Conservation (phyloP, 2,329 filamentous ascomycete species). For the Oidium heveae region DNA sequence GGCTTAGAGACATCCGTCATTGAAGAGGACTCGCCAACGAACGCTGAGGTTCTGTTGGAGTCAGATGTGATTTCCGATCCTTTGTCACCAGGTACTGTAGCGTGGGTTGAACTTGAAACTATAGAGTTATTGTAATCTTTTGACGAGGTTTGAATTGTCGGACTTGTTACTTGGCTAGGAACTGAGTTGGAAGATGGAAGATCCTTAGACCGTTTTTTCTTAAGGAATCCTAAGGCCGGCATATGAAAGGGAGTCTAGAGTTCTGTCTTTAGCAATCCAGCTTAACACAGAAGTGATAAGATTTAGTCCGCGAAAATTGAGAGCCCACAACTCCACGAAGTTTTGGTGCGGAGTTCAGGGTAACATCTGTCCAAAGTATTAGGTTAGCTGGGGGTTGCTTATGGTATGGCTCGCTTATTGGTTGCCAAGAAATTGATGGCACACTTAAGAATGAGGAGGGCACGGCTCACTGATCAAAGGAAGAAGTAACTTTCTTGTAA, state of each 20-base stretch:
- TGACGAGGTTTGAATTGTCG: slow-evolving; percentile 31
- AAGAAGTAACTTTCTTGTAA: too few species aligned
- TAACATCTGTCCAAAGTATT: neutral
- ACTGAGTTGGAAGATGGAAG: slow-evolving; percentile 41
- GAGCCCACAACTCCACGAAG: too few species aligned
- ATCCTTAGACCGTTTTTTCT: slow-evolving; percentile 83
- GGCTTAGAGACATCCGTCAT: slow-evolving; percentile 13
- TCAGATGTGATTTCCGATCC: slow-evolving; percentile 3
- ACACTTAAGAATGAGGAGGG: too few species aligned
- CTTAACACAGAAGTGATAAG: too few species aligned
- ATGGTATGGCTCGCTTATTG: too few species aligned
- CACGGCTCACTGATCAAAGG: too few species aligned
- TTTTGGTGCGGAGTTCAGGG: neutral
- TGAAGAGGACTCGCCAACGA: slow-evolving; percentile 11
- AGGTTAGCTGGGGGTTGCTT: too few species aligned
- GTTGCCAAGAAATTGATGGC: too few species aligned
- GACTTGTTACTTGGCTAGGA: slow-evolving; percentile 37
- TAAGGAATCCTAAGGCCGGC: slow-evolving; percentile 88
- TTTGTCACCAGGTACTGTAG: slow-evolving; percentile 11
- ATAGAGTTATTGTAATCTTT: slow-evolving; percentile 20
- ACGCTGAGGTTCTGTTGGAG: slow-evolving; percentile 9
- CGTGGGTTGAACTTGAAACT: slow-evolving; percentile 18
- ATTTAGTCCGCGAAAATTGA: too few species aligned
- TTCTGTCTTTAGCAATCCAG: too few species aligned
- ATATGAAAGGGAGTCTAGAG: slow-evolving; percentile 23